Evolutionary conservation across 2,329 filamentous ascomycete genomes (phyloP).

Genomic region (Colletotrichum brevisporum): DNA sequence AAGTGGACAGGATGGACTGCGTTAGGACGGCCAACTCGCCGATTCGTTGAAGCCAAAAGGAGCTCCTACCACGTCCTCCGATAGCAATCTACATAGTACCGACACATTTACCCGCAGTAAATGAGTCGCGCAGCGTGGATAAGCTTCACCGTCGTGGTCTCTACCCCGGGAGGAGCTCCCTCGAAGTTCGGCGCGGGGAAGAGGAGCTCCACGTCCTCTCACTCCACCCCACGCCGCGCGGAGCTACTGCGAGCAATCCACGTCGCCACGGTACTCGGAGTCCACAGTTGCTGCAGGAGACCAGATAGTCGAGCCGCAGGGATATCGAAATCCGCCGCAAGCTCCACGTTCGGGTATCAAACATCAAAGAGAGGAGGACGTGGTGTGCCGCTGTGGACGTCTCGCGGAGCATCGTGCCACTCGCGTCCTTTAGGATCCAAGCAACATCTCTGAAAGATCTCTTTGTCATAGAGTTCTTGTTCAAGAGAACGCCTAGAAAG

Average conservation of each 20-base stretch:
- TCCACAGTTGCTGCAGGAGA: neutral
- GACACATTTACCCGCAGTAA: neutral
- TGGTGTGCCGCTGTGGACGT: slow-evolving; percentile 19
- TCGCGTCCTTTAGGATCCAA: neutral
- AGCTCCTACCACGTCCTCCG: neutral
- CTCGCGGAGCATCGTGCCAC: slow-evolving; percentile 25
- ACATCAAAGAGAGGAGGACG: neutral
- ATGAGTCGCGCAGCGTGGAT: slow-evolving; percentile 20
- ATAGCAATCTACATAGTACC: too few relatives aligned
- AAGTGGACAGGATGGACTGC: neutral
- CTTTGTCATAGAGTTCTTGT: neutral
- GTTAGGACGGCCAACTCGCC: slow-evolving; percentile 9
- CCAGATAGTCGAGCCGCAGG: neutral
- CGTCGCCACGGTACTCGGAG: slow-evolving; percentile 1
- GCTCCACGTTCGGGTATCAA: slow-evolving; percentile 6
- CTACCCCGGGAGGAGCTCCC: slow-evolving; percentile 22
- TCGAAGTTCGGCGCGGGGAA: neutral
- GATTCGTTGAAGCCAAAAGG: neutral
- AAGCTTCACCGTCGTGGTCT: neutral
- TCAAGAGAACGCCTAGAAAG: too few relatives aligned
- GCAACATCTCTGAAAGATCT: neutral
- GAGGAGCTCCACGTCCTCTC: slow-evolving; percentile 33
- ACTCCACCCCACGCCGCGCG: slow-evolving; percentile 14
- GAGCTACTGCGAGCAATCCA: slow-evolving; percentile 7
- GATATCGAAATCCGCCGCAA: slow-evolving; percentile 4